phyloP scores from a whole-genome alignment of 2,329 filamentous ascomycete genomes.

The Colletotrichum tamarilloi region DNA sequence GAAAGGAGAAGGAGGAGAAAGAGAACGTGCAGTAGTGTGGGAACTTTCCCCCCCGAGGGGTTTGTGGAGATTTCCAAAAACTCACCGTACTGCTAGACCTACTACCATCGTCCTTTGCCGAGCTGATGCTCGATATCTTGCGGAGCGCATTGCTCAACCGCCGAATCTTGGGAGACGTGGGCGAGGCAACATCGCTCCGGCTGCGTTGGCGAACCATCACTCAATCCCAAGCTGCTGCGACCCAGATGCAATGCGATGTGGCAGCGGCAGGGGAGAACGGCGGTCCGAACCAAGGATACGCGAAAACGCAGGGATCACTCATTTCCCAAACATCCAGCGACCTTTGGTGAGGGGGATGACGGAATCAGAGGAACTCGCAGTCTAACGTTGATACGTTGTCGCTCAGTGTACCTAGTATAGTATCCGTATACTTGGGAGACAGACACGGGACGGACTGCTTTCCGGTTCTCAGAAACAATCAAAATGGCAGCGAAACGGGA shows the following conservation, averaged over 20 bases:
- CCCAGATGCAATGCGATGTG: not conserved
- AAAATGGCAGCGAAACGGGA: not conserved
- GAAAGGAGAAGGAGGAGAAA: not conserved
- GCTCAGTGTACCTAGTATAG: no score
- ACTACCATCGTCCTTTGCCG: not conserved
- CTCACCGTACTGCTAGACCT: not conserved
- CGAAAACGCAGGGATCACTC: not conserved
- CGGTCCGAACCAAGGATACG: not conserved
- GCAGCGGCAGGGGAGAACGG: not conserved
- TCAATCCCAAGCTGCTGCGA: not conserved
- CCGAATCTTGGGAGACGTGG: not conserved
- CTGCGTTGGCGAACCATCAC: slow-evolving; percentile 11
- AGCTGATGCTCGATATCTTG: not conserved
- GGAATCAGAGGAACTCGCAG: no score
- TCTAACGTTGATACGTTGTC: no score
- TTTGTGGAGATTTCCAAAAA: not conserved
- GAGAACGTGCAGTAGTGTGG: not conserved
- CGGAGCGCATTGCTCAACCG: slow-evolving; percentile 3
- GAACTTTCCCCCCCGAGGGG: no score
- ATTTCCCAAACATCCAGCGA: not conserved
- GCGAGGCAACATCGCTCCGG: slow-evolving; percentile 6
- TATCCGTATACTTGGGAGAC: no score
- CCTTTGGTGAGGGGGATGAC: no score
- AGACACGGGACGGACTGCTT: not conserved
- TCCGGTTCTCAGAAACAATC: not conserved